Conservation (phyloP, 2,329 filamentous ascomycete species). For the Nemania sp. region DNA sequence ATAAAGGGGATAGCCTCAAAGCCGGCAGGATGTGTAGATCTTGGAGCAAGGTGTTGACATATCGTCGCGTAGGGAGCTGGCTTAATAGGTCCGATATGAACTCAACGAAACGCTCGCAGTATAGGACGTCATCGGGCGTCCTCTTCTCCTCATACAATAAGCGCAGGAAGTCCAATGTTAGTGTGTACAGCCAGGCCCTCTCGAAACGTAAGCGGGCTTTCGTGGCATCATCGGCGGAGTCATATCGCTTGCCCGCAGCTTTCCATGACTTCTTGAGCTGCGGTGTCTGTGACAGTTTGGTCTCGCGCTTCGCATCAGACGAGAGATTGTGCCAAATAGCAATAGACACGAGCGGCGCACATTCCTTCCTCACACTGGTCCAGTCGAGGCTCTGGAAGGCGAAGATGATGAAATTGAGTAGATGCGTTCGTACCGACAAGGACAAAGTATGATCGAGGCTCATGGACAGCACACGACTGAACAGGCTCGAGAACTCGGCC, state of each 20-base stretch:
- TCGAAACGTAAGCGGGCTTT: conserved; percentile 88
- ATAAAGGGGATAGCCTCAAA: conserved; percentile 78
- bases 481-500: conserved; percentile 84
- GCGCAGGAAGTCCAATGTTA: conserved; percentile 81
- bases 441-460: conserved; percentile 73
- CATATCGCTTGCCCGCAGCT: conserved; percentile 82
- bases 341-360: conserved; percentile 91
- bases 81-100: conserved; percentile 89
- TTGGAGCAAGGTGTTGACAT: conserved; percentile 85
- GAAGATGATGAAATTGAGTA: conserved; percentile 87
- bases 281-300: conserved; percentile 71
- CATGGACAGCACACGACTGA: conserved; percentile 88
- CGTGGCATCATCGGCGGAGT: conserved; percentile 77
- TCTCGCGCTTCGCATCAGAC: conserved; percentile 73
- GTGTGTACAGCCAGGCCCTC: conserved; percentile 87
- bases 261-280: conserved; percentile 89
- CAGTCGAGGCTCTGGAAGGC: conserved; percentile 95
- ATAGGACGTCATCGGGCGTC: conserved; percentile 68
- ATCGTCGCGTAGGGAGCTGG: conserved; percentile 89
- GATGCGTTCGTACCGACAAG: conserved; percentile 71
- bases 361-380: conserved; percentile 89
- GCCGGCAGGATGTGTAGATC: conserved; percentile 83
- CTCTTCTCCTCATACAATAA: conserved; percentile 65
- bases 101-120: conserved; percentile 93
- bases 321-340: conserved; percentile 94